Base-by-base conservation (phyloP, 352 stramenopile genomes). In the Globisporangium irregulare region DNA sequence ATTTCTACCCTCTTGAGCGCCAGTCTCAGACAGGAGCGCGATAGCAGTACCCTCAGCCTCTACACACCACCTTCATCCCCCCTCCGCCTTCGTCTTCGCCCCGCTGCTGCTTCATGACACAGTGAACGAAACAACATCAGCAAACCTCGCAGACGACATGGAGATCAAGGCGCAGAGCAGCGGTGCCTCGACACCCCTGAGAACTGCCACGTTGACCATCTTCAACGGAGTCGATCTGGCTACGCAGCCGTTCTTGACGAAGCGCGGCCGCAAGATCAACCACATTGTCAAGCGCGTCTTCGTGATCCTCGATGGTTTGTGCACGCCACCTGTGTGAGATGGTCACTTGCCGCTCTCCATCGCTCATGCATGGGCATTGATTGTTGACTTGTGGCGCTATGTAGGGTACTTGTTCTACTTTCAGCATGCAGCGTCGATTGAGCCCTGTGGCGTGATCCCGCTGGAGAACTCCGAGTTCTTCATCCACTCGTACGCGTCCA, bases 351-450 rank as follows among this genome's bases (percentile, higher is more conserved):
- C 20, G 14, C 53, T 24, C 25, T 25, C 29, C 15, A 2, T 20
- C 38, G 8, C 41, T 51, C 4, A 18, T 27, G 32, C 27, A 20
- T 20, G 56, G n/a, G 32, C 27, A 20, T 20, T 59, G 15, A 4
- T 34, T 36, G 3, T 43, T 36, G 10, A 0, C 7, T 38, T 66
- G 25, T 48, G 20, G 36, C 38, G 14, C 20, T 60, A 8, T 58
- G 20, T 54, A 93, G 83, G 78, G 58, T 91, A 90, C 62, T 65
- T 94, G 41, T 92, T 93, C 73, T 94, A 92, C 84, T 94, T 94
- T 55, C 81, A 88, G 54, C 75, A 78, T 53, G 72, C 79, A 4
- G 61, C 71, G 18, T 72, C 82, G 12, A 74, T 70, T 1, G 77
- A 86, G 58, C 86, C 84, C 3, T 91, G 81, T 62, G 86, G 86